Evolutionary conservation across 1,139 yeast genomes (phyloP), one percentile per base, ranked within the genome.

Genomic region (Petasospora fabianii): DNA sequence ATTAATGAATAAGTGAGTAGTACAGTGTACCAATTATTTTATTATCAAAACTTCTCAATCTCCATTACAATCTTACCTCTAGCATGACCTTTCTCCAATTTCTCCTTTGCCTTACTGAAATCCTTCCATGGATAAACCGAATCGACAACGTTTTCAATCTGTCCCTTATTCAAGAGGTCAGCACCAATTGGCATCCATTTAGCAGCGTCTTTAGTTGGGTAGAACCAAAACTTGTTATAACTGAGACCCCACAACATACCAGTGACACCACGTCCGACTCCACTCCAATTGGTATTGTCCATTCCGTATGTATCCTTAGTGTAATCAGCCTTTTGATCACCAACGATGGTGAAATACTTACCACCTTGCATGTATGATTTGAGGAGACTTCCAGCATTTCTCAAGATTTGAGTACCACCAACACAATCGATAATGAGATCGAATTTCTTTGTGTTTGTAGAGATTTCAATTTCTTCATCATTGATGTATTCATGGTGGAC

Each of bases 41-140:
- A n/a, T n/a, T n/a, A n/a, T 22, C 11, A 65, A 42, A 66, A 66
- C 35, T 54, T 56, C 42, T 67, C 72, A 17, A 64, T 62, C 27
- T 65, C 54, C 30, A 67, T 42, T 5, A 84, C 71, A 37, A 84
- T 64, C 58, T 84, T 85, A 22, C 95, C 95, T 43, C 70, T 73
- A n/a, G 79, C 77, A 41, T 67, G 71, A 33, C 78, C 76, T 3
- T 67, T 56, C 20, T 59, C 61, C 42, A 83, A 61, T 47, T 64
- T 68, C 3, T 71, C 70, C 41, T 73, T 60, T 0, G 90, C 94
- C 12, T 67, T 61, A 33, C 67, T 55, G 45, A 65, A 69, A 7
- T 79, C 68, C 14, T 67, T 71, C 69, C 84, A 76, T 16, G 71
- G 66, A 47, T 66, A 73, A 15, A 69, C 69, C 12, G 73, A 64